phyloP scores from a whole-genome alignment of 139 green algal species.

The Yamagishiella unicocca region DNA sequence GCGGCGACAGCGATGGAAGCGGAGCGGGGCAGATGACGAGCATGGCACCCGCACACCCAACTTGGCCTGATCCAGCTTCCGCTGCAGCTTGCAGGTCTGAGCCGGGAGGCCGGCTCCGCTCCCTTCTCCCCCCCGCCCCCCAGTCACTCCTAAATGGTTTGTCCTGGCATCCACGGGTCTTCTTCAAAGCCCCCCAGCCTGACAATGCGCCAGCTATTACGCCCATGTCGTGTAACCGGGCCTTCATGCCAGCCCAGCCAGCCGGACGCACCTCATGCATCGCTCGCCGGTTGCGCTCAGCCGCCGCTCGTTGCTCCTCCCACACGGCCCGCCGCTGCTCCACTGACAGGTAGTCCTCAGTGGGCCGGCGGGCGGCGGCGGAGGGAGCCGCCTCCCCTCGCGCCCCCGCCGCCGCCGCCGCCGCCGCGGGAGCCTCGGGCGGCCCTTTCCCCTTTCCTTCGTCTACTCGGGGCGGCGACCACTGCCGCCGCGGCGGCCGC shows the following conservation, averaged over 20 bases:
- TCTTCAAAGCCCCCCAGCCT: neutral
- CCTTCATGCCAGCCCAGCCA: too few species aligned
- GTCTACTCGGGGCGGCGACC: constrained; percentile 31
- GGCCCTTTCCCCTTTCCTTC: neutral
- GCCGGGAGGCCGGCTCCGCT: too few species aligned
- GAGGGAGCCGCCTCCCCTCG: too few species aligned
- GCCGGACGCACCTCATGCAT: constrained; percentile 19
- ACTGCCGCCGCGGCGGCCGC: neutral
- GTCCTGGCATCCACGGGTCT: neutral
- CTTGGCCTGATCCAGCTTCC: too few species aligned
- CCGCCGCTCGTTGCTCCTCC: constrained; percentile 65
- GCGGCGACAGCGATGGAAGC: too few species aligned
- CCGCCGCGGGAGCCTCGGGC: neutral
- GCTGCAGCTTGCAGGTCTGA: too few species aligned
- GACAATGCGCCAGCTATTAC: too few species aligned
- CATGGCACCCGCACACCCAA: too few species aligned
- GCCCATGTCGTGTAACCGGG: too few species aligned
- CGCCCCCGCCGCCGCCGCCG: neutral
- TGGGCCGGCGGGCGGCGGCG: neutral
- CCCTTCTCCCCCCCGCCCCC: too few species aligned
- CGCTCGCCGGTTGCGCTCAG: constrained; percentile 67
- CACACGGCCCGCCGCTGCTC: constrained; percentile 63
- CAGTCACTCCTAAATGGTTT: too few species aligned
- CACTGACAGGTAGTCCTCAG: constrained; percentile 6
- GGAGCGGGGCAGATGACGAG: too few species aligned